Conservation (phyloP, 345 rosid species). For the Arabis alpina region DNA sequence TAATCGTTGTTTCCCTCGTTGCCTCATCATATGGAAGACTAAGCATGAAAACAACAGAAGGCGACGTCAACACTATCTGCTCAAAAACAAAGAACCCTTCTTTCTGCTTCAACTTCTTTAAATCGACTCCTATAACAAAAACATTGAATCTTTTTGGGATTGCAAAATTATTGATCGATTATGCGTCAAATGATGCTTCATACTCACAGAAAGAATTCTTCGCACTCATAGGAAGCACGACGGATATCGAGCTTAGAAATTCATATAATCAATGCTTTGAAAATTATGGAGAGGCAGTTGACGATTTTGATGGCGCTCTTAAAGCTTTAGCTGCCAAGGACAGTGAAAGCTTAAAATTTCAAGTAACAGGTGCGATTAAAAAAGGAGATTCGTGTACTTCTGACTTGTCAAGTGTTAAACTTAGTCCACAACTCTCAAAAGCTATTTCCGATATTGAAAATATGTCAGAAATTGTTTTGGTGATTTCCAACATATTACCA, state of each 20-base stretch:
- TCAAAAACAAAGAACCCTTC: background rate
- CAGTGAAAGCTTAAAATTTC: background rate
- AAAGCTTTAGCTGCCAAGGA: conserved; percentile 15
- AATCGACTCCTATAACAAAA: background rate
- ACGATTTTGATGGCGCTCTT: background rate
- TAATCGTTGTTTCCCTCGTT: background rate
- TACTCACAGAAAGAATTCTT: background rate
- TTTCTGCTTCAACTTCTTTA: conserved; percentile 18
- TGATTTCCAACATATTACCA: conserved; percentile 5
- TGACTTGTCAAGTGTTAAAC: background rate
- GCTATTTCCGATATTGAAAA: background rate
- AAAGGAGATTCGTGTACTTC: background rate
- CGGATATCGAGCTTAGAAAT: background rate
- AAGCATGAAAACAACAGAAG: background rate
- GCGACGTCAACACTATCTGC: background rate
- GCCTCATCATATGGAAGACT: background rate
- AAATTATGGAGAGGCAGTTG: background rate
- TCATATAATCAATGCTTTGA: background rate
- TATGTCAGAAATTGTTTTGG: conserved; percentile 6
- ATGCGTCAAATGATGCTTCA: background rate
- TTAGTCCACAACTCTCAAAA: conserved; percentile 8
- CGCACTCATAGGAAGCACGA: background rate
- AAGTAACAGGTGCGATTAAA: conserved; percentile 8
- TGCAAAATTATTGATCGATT: background rate
- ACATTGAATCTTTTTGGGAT: background rate